Conservation (phyloP, 2,329 filamentous ascomycete species). For the Hymenoscyphus fructigenus region DNA sequence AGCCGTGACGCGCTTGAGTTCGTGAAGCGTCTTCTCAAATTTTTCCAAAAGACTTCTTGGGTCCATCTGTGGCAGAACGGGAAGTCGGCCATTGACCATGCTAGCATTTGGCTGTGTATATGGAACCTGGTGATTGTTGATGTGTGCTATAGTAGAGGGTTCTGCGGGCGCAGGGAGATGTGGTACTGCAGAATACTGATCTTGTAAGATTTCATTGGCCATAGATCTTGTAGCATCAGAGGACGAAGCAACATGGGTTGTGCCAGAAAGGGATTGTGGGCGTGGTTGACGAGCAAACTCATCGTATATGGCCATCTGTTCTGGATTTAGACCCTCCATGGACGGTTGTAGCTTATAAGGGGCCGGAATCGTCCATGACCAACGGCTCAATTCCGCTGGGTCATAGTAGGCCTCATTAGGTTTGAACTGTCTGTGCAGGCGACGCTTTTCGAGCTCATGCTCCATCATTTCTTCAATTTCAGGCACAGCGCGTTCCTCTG, state of each 20-base stretch:
- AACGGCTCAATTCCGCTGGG: constrained; percentile 73
- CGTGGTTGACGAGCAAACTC: constrained; percentile 89
- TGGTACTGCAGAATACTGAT: constrained; percentile 58
- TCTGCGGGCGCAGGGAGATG: constrained; percentile 60
- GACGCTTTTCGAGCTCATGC: constrained; percentile 72
- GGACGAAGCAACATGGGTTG: constrained; percentile 54
- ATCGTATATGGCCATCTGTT: constrained; percentile 95
- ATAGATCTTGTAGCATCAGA: constrained; percentile 62
- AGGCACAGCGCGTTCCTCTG: constrained; percentile 86
- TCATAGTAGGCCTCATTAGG: constrained; percentile 85
- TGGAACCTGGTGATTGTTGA: constrained; percentile 53
- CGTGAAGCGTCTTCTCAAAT: constrained; percentile 56
- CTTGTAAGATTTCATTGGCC: constrained; percentile 63
- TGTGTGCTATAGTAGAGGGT: constrained; percentile 51
- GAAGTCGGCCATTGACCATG: constrained; percentile 52
- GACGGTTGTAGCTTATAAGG: constrained; percentile 82
- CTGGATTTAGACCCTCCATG: constrained; percentile 73
- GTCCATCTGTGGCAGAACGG: constrained; percentile 46
- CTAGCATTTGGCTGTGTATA: constrained; percentile 54
- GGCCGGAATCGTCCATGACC: constrained; percentile 90
- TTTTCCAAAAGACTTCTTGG: constrained; percentile 52
- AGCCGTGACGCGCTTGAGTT: constrained; percentile 54
- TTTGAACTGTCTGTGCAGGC: constrained; percentile 70
- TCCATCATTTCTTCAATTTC: constrained; percentile 96
- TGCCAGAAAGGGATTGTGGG: constrained; percentile 54